These are phyloP conservation scores for Macrotyloma uniflorum DNA, from an alignment of 306 rosid genomes.

Conservation along the genomic window DNA sequence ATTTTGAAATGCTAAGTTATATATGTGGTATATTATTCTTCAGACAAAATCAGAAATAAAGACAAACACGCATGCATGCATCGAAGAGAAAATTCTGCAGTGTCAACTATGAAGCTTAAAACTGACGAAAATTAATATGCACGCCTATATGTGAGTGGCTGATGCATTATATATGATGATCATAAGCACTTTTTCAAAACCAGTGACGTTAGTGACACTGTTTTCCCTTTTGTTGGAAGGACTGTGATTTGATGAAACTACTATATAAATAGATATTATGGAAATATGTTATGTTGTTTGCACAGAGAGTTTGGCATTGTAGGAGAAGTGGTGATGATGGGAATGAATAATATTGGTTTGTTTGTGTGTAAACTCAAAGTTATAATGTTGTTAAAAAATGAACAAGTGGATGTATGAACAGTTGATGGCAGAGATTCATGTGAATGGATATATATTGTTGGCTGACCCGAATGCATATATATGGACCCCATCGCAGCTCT, in stretches of 20 bases:
- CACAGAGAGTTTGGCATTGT: background rate
- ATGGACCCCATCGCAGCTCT: constrained; percentile 36
- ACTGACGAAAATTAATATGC: background rate
- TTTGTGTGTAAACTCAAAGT: no score
- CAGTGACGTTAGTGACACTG: background rate
- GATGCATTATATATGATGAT: constrained; percentile 4
- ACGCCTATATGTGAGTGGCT: background rate
- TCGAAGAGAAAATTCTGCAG: background rate
- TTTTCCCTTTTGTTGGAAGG: background rate
- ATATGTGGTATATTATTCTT: background rate
- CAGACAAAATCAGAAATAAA: background rate
- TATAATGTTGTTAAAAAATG: background rate
- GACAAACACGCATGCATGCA: constrained; percentile 23
- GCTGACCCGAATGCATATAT: constrained; percentile 29
- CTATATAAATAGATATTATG: no score
- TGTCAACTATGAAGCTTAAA: background rate
- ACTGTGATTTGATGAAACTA: background rate
- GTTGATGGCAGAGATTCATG: constrained; percentile 31
- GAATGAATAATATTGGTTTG: background rate
- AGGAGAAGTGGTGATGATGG: background rate
- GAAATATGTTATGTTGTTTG: no score
- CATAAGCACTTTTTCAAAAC: background rate
- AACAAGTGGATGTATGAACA: background rate
- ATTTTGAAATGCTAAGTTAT: background rate
- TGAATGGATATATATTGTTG: constrained; percentile 14